Evolutionary conservation across 2,329 filamentous ascomycete species (phyloP).

Genomic region (Verticillium dahliae): DNA sequence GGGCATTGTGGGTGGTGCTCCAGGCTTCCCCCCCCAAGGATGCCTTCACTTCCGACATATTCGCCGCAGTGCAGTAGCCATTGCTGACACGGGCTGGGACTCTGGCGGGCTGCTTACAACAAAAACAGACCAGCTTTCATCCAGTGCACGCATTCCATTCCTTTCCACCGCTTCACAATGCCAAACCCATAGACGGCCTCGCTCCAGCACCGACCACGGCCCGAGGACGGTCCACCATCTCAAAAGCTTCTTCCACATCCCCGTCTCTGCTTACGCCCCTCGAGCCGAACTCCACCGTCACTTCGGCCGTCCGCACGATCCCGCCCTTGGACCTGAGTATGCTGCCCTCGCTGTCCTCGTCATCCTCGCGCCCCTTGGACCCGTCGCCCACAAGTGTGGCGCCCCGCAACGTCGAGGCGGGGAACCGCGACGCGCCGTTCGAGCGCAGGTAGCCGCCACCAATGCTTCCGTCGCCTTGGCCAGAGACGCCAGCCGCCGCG

Average conservation of each 20-base stretch:
- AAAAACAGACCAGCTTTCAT: too few species aligned
- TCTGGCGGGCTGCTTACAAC: too few species aligned
- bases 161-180: background rate
- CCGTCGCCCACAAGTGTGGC: background rate
- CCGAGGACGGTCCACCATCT: background rate
- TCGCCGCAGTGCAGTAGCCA: too few species aligned
- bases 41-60: too few species aligned
- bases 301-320: slow-evolving; percentile 10
- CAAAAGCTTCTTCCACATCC: background rate
- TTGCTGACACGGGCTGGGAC: too few species aligned
- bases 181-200: background rate
- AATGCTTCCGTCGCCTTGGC: background rate
- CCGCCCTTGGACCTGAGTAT: slow-evolving; percentile 9
- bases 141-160: too few species aligned
- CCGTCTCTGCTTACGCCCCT: background rate
- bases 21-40: too few species aligned
- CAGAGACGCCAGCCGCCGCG: background rate
- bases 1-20: too few species aligned
- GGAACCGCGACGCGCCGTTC: background rate
- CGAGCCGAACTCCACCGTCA: slow-evolving; percentile 8
- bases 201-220: background rate
- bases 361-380: slow-evolving; percentile 1
- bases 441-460: background rate
- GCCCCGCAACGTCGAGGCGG: background rate
- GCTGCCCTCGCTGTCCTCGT: slow-evolving; percentile 7